Evolutionary conservation across 495 filamentous ascomycete genomes (phyloP).

Genomic region (Thermothielavioides terrestris): DNA sequence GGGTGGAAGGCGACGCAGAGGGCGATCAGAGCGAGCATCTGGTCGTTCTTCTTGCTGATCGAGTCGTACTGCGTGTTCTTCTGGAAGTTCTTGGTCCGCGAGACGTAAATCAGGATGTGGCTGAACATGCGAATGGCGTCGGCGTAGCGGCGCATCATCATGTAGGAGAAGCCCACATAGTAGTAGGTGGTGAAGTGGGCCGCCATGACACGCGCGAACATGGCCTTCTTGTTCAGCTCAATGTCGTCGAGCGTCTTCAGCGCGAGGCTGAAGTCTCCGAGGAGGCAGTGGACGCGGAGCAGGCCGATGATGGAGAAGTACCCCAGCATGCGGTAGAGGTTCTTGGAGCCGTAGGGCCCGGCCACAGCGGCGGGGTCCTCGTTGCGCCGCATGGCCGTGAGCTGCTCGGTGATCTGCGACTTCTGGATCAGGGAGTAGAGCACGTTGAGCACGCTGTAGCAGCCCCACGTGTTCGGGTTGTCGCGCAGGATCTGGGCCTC

Average conservation of each 20-base stretch:
- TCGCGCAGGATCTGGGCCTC: slow-evolving; percentile 86
- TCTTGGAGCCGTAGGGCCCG: slow-evolving; percentile 88
- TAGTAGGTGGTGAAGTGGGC: slow-evolving; percentile 99
- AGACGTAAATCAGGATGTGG: slow-evolving; percentile 98
- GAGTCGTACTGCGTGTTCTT: slow-evolving; percentile 97
- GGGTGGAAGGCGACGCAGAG: slow-evolving; percentile 98
- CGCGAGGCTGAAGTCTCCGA: slow-evolving; percentile 96
- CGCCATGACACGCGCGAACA: slow-evolving; percentile 99
- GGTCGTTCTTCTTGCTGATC: slow-evolving; percentile 98
- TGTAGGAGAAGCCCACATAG: slow-evolving; percentile 99
- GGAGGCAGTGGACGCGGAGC: slow-evolving; percentile 88
- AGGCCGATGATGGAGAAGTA: slow-evolving; percentile 99
- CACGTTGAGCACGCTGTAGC: slow-evolving; percentile 98
- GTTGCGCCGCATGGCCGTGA: slow-evolving; percentile 84
- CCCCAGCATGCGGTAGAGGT: slow-evolving; percentile 93
- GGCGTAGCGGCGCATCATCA: slow-evolving; percentile 99
- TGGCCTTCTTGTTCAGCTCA: slow-evolving; percentile 99
- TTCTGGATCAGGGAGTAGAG: slow-evolving; percentile 97
- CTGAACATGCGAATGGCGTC: slow-evolving; percentile 99
- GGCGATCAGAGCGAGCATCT: slow-evolving; percentile 98
- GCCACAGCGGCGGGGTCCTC: slow-evolving; percentile 80
- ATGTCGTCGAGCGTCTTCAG: slow-evolving; percentile 99
- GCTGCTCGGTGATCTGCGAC: slow-evolving; percentile 95
- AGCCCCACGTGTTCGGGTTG: slow-evolving; percentile 98
- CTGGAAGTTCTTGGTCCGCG: slow-evolving; percentile 98